Evolutionary conservation across 768 basidiomycete species (phyloP), one percentile per base, ranked within the genome.

Genomic region (Russula olivacea): DNA sequence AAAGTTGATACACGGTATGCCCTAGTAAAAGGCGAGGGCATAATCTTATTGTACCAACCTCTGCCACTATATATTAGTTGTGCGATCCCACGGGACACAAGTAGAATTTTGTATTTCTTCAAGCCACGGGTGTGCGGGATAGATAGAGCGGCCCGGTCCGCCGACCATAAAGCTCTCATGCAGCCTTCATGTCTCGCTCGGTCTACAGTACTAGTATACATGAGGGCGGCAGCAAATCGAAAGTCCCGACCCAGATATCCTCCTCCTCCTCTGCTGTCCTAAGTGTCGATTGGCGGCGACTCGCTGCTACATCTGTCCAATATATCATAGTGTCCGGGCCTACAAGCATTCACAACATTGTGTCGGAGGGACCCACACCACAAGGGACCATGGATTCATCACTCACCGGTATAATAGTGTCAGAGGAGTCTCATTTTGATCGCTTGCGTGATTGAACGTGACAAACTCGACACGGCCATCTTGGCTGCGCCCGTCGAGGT

Each of bases 241-340:
- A 49, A 11, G 5, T 30, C 12, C 43, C 19, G 28, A 34, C 43
- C 32, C 21, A 45, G 4, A 1, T 21, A 3, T 48, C 10, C 23
- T 12, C 12, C n/a, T 23, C 43, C 41, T 14, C 21, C 32, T 15
- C 7, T 21, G 45, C n/a, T 4, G 21, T 23, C 21, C 25, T 28
- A 28, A 10, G 28, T 36, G 11, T 47, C 23, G 8, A 34, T 14
- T 2, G 53, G 21, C 51, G 69, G 25, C 5, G 71, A 65, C 34
- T 74, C 74, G 32, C 66, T 66, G 56, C 66, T 69, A 25, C 71
- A 63, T 47, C 63, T 62, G 53, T 74, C 73, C 56, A 91, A 75
- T 55, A 93, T 87, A 74, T 95, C 93, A 73, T 91, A 95, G 72
- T 95, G 93, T 10, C 93, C 92, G 21, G 93, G 92, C 54, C 91